A percentile compares a stretch with the other conserved stretches of the same genome.
Evolutionary conservation across 805 yeast species (phyloP).

Genomic region (Saccharomycopsis sp.): DNA sequence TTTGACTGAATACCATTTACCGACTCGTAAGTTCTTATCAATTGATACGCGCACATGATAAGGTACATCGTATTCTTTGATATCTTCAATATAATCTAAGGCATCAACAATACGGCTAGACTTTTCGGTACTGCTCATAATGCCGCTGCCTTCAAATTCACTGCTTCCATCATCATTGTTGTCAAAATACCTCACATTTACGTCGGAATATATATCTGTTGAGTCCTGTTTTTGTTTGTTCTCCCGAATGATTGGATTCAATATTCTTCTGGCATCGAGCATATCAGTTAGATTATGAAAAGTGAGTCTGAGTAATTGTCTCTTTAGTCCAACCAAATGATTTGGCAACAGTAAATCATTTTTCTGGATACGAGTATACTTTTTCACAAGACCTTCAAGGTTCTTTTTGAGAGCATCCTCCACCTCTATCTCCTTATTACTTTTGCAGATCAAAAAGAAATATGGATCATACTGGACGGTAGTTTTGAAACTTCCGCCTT

Average conservation of each 20-base stretch:
- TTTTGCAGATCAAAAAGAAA: constrained; percentile 56
- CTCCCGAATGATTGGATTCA: constrained; percentile 63
- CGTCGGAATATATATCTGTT: constrained; percentile 59
- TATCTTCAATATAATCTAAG: constrained; percentile 60
- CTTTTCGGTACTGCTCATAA: constrained; percentile 22
- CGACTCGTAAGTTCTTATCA: constrained; percentile 79
- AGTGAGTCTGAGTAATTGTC: constrained; percentile 55
- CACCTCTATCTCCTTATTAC: constrained; percentile 57
- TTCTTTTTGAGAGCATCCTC: constrained; percentile 74
- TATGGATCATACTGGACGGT: constrained; percentile 83
- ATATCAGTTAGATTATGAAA: constrained; percentile 75
- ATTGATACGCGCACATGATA: constrained; percentile 95
- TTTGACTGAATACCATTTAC: constrained; percentile 88
- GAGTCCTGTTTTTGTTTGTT: constrained; percentile 58
- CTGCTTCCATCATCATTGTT: constrained; percentile 27
- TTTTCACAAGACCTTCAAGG: constrained; percentile 59
- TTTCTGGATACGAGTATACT: constrained; percentile 47
- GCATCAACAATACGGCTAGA: constrained; percentile 40
- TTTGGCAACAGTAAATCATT: constrained; percentile 82
- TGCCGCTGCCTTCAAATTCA: constrained; percentile 16
- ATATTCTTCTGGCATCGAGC: constrained; percentile 60
- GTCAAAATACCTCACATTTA: constrained; percentile 36
- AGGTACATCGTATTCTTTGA: constrained; percentile 93
- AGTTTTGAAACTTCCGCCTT: constrained; percentile 92
- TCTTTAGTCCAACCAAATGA: constrained; percentile 73